phyloP scores from a whole-genome alignment of 768 basidiomycete species.

The Pisolithus tinctorius region DNA sequence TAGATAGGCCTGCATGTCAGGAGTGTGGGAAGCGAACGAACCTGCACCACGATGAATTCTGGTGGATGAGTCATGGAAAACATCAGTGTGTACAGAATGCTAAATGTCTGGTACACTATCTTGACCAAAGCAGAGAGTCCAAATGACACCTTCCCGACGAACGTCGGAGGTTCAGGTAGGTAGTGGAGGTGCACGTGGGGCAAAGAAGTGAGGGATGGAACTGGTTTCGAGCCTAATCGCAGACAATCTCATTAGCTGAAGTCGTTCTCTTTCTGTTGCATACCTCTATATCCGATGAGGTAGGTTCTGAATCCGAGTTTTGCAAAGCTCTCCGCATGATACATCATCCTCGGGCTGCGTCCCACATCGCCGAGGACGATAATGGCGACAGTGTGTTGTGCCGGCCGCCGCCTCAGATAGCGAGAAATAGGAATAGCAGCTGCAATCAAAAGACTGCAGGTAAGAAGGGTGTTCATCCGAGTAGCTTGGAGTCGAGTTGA shows the following conservation, averaged over 20 bases:
- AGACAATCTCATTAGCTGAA: slow-evolving; percentile 1
- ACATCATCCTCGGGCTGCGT: slow-evolving; percentile 97
- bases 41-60: slow-evolving; percentile 87
- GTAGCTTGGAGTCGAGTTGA: too few relatives aligned
- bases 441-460: slow-evolving; percentile 8
- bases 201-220: slow-evolving; percentile 61
- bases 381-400: slow-evolving; percentile 71
- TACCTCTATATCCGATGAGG: slow-evolving; percentile 84
- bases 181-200: slow-evolving; percentile 62
- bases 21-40: slow-evolving; percentile 28
- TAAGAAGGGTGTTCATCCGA: neutral
- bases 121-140: slow-evolving; percentile 75
- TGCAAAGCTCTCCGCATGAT: slow-evolving; percentile 91
- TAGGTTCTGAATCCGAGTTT: slow-evolving; percentile 70
- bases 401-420: slow-evolving; percentile 18
- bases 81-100: slow-evolving; percentile 57
- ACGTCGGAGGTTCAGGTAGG: slow-evolving; percentile 56
- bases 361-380: slow-evolving; percentile 95
- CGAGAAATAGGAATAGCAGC: slow-evolving; percentile 5
- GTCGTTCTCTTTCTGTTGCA: slow-evolving; percentile 10
- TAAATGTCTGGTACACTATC: slow-evolving; percentile 59
- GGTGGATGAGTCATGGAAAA: slow-evolving; percentile 59
- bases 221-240: slow-evolving; percentile 64
- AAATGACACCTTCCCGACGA: slow-evolving; percentile 53
- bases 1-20: neutral